Evolutionary conservation across 306 rosid species (phyloP), one percentile per base, ranked within the genome.

Genomic region (Benincasa hispida): DNA sequence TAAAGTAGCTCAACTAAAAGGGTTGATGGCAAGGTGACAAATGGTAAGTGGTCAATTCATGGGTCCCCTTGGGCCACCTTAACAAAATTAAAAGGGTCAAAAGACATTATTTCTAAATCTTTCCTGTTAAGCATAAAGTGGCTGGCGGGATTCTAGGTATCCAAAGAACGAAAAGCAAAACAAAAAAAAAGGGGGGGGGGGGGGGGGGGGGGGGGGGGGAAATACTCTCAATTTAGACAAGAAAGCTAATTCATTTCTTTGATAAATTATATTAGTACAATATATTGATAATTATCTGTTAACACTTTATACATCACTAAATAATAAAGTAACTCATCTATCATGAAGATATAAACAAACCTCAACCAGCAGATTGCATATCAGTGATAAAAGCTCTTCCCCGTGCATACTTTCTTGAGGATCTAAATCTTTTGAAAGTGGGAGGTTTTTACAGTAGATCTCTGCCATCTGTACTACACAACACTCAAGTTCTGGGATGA

Each of bases 391-490:
- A 75, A 92, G 89, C 86, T 95, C 99, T 83, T 92, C 98, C n/a
- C 97, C 98, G 68, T 90, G 87, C 91, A 87, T 86, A 74, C 82
- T 79, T 87, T 95, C 99, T 83, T 92, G 99, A 34, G 92, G 90
- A 89, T 95, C 98, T 88, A 92, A 82, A 81, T 87, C 96, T 80
- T 87, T 92, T 25, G 98, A 95, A 76, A 95, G 97, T 58, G 90
- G 83, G 83, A 95, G 96, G 84, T 81, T 86, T 85, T 88, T 85
- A 88, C 93, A 88, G 79, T 88, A 92, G 86, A 91, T 76, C 74
- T 92, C 90, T 66, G 83, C 87, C 97, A 92, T 91, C 80, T 90
- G 93, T 76, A 84, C 85, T 76, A 89, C 90, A 78, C 83, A 86
- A 47, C 48, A 84, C 85, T 88, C 90, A 75, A 95, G 90, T 78